Evolutionary conservation across 2,329 filamentous ascomycete species (phyloP), one percentile per base, ranked within the genome.

Genomic region (Coleophoma eucalyptorum): DNA sequence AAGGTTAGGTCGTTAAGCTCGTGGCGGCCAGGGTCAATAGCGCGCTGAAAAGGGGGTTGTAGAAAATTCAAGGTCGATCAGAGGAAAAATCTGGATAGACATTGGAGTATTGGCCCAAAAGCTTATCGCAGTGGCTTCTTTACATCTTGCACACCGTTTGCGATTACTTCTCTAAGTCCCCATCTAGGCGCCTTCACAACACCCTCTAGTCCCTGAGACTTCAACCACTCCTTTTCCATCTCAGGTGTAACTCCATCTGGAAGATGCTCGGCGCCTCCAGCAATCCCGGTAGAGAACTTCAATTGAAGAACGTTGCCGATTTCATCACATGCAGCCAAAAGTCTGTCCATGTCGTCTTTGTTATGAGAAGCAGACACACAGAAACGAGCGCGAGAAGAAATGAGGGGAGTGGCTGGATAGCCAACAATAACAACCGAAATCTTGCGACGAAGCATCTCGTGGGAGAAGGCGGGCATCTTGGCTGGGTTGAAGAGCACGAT

Each of bases 391-490:
- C 94, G 88, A 18, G 93, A 97, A 55, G 89, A 95, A 61, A 97
- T 95, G 43, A 99, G 81, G 1, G 94, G 94, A 2, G 94, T 99
- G 8, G 93, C 94, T 5, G 94, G 94, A 67, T 99, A 99, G 48
- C 93, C 94, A 55, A 99, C 94, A 43, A 99, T 90, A 37, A 99
- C 94, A 47, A 97, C 90, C 0, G 93, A 94, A 61, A 99, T 97
- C 72, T 97, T 97, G 65, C 94, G 90, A 73, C 89, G 90, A 54
- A 97, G 82, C 94, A 99, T 97, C 70, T 97, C 94, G 67, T 96
- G 94, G 46, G 91, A 97, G 72, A 99, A 99, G 52, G 94, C 93
- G 4, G 93, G 89, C 79, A 99, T 97, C 75, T 99, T 99, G 63
- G 90, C 94, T n/a, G 94, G 94, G 72, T 97, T 90, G 78, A 97